These are phyloP conservation scores for Dryadomyces quercivorus DNA, from an alignment of 2,329 filamentous ascomycete species.

Conservation along the genomic window DNA sequence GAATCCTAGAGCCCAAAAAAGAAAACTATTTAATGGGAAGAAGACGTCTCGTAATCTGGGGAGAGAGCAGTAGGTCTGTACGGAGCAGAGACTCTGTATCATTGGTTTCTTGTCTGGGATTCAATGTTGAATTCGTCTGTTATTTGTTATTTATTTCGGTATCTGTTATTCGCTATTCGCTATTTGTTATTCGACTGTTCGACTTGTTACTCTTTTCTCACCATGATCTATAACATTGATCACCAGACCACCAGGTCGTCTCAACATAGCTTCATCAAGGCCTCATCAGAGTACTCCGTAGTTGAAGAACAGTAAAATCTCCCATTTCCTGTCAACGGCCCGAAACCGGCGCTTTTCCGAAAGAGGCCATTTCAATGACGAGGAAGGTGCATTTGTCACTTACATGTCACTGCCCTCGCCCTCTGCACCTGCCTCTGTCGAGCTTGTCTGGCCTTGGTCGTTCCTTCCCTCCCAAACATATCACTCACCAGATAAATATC, in stretches of 20 bases:
- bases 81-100: neutral
- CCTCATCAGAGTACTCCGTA: no score
- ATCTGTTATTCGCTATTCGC: no score
- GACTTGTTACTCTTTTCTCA: no score
- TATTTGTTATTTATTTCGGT: no score
- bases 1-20: neutral
- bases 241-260: no score
- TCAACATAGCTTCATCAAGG: no score
- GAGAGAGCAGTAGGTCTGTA: neutral
- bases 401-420: neutral
- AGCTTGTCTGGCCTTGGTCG: neutral
- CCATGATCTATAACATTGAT: no score
- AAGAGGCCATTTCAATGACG: neutral
- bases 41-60: neutral
- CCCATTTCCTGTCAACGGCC: no score
- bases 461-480: neutral
- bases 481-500: neutral
- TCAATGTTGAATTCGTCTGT: no score
- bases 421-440: neutral
- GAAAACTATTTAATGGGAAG: neutral
- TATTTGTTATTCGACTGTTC: no score
- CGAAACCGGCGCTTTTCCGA: neutral
- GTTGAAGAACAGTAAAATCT: no score
- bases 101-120: neutral
- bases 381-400: neutral